phyloP scores from a whole-genome alignment of 2,329 filamentous ascomycete genomes.

The Aspergillus sp. region DNA sequence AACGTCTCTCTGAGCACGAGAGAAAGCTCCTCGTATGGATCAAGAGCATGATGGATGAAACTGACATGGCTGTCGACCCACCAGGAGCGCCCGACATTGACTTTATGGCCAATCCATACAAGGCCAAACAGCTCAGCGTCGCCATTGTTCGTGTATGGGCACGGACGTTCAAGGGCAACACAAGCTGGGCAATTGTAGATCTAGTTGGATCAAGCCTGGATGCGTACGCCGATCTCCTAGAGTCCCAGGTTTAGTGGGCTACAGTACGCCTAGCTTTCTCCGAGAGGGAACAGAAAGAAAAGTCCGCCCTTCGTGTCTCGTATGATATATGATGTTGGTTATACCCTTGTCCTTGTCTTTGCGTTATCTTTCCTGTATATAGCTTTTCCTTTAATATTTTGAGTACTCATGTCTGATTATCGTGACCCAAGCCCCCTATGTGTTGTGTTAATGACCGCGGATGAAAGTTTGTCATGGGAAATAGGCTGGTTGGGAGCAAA shows the following conservation, averaged over 20 bases:
- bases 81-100: slow-evolving; percentile 45
- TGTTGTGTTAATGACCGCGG: not conserved
- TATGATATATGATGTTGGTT: slow-evolving; percentile 23
- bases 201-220: slow-evolving; percentile 52
- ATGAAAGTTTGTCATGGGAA: not conserved
- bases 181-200: slow-evolving; percentile 54
- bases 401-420: not conserved
- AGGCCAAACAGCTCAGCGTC: slow-evolving; percentile 52
- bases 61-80: slow-evolving; percentile 50
- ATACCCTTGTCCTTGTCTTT: slow-evolving; percentile 27
- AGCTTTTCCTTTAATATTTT: slow-evolving; percentile 17
- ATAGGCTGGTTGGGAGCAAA: not conserved
- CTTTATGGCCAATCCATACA: slow-evolving; percentile 48
- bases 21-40: slow-evolving; percentile 53
- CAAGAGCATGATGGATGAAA: slow-evolving; percentile 55
- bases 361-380: slow-evolving; percentile 29
- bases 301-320: slow-evolving; percentile 5
- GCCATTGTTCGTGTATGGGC: slow-evolving; percentile 55
- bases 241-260: slow-evolving; percentile 31
- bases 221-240: slow-evolving; percentile 52
- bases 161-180: slow-evolving; percentile 52
- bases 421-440: not conserved
- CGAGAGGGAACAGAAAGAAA: not conserved
- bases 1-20: slow-evolving; percentile 52
- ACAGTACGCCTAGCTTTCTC: not conserved